Conservation (phyloP, 106 monocot genomes). For the Triglochin maritima region DNA sequence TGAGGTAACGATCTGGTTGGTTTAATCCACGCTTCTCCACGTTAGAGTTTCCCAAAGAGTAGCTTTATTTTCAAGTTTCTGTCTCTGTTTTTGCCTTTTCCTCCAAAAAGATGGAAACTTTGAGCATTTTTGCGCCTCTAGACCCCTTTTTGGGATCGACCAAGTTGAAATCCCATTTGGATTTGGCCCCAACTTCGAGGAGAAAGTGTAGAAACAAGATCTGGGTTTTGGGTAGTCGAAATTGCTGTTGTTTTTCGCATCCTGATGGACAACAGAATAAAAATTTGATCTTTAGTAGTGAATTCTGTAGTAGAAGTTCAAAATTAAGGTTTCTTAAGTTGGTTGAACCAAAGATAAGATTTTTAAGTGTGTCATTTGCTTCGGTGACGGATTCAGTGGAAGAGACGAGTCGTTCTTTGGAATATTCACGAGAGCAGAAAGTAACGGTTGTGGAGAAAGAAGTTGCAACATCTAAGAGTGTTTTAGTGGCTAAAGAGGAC, state of each 20-base stretch:
- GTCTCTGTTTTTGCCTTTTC: not conserved
- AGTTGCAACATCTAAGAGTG: not conserved
- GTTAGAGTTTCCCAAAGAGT: too few relatives aligned
- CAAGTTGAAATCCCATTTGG: conserved; percentile 23
- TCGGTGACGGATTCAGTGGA: conserved; percentile 29
- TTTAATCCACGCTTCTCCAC: too few relatives aligned
- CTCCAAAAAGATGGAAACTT: conserved; percentile 34
- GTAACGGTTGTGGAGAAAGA: not conserved
- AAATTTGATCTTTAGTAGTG: conserved; percentile 4
- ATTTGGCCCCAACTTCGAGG: conserved; percentile 2
- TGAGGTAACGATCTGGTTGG: too few relatives aligned
- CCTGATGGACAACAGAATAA: not conserved
- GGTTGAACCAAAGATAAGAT: conserved; percentile 17
- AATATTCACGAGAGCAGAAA: not conserved
- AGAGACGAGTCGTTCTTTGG: conserved; percentile 7
- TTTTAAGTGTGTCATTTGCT: conserved; percentile 22
- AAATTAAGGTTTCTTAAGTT: conserved; percentile 5
- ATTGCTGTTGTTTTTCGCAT: not conserved
- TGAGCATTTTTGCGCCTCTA: conserved; percentile 28
- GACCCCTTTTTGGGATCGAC: conserved; percentile 11
- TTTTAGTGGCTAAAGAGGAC: conserved; percentile 4
- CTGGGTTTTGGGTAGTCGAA: not conserved
- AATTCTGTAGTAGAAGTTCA: conserved; percentile 8
- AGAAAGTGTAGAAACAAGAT: conserved; percentile 21
- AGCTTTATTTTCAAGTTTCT: not conserved